Conservation (phyloP, 768 basidiomycete species). For the Russula abietina region DNA sequence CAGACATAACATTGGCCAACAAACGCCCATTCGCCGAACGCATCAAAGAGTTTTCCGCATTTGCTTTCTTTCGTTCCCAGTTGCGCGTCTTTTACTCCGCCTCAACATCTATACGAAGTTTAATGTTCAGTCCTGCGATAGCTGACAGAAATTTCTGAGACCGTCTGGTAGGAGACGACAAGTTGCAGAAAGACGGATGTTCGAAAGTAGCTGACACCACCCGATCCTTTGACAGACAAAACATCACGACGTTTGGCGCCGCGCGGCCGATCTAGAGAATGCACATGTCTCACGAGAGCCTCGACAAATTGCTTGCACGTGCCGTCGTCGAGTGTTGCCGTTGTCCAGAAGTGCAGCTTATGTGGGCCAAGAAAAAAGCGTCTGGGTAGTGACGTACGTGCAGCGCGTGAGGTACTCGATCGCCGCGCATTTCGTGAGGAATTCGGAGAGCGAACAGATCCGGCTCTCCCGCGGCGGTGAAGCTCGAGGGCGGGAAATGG, state of each 20-base stretch:
- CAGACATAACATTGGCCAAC: too few species aligned
- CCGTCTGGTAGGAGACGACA: too few species aligned
- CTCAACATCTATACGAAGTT: too few species aligned
- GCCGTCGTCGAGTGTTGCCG: slow-evolving; percentile 91
- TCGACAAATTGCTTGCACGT: slow-evolving; percentile 73
- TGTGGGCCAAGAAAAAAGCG: slow-evolving; percentile 98
- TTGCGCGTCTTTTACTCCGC: too few species aligned
- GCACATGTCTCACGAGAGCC: slow-evolving; percentile 75
- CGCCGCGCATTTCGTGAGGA: slow-evolving; percentile 89
- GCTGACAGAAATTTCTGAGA: too few species aligned
- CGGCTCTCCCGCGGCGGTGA: slow-evolving; percentile 98
- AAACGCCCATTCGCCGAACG: too few species aligned
- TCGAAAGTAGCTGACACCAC: too few species aligned
- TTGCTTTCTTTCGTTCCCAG: too few species aligned
- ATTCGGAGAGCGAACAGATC: slow-evolving; percentile 94
- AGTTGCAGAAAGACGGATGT: too few species aligned
- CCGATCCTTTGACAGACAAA: too few species aligned
- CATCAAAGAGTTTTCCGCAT: too few species aligned
- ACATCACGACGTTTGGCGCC: slow-evolving; percentile 83
- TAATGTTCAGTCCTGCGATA: too few species aligned
- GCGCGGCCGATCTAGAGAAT: slow-evolving; percentile 91
- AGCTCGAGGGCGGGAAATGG: slow-evolving; percentile 95
- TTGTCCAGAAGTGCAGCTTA: slow-evolving; percentile 92
- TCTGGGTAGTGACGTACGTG: slow-evolving; percentile 80
- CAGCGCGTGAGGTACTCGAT: slow-evolving; percentile 85